Evolutionary conservation across 768 basidiomycete genomes (phyloP), one percentile per base, ranked within the genome.

Genomic region (Auricularia sp.): DNA sequence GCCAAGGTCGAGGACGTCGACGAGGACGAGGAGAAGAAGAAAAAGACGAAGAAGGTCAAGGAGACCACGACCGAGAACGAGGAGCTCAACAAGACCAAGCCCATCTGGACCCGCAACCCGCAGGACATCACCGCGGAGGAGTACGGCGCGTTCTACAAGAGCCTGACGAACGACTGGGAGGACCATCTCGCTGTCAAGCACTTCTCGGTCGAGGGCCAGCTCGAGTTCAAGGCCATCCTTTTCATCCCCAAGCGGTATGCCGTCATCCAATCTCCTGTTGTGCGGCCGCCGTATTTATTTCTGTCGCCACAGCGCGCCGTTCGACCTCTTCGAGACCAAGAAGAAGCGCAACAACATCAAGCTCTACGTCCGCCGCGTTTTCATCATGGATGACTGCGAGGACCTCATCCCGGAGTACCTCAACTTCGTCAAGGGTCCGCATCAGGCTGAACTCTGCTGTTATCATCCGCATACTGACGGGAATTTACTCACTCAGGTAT

Each of bases 281-380:
- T 36, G 16, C 34, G 34, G 64, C 29, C 59, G 3, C 62, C 29
- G 29, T 29, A 70, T 12, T 67, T 64, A 59, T 62, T 68, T 67
- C 65, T 39, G 10, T 29, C 29, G 43, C n/a, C 35, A 29, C 62
- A 94, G 94, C 66, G 97, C 96, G 56, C 97, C 97, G 62, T 98
- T 98, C 78, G 97, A 99, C 74, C 89, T 99, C 76, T 99, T 99
- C 80, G 97, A 99, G 83, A 91, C 91, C 66, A 98, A 99, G 90
- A 98, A 98, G 91, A 98, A 98, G 87, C 92, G 96, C 73, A 98
- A 98, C 86, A 98, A 98, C 90, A 98, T 99, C 85, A 99, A 99
- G 82, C 94, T 99, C 76, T 99, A 98, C 76, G 97, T 99, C 71
- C 93, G 97, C 82, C 93, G 97, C 64, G 96, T 98, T 73, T 98